Evolutionary conservation across 352 stramenopile species (phyloP).

Genomic region (Globisporangium uncinulatum): DNA sequence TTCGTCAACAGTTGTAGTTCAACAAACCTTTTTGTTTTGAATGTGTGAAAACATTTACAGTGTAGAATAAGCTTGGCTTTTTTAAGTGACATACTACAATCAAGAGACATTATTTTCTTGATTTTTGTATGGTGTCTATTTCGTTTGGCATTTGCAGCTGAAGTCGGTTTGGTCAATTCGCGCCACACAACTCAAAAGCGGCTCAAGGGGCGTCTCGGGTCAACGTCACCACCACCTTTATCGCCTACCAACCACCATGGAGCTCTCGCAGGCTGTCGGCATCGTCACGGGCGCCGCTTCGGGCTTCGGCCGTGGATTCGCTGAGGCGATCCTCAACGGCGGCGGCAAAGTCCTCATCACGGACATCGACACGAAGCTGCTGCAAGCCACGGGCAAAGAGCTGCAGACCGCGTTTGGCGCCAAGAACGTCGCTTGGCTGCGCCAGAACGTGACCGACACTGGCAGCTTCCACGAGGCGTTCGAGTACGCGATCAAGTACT

Average conservation of each 20-base stretch:
- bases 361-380: constrained; percentile 55
- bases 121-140: too few species aligned
- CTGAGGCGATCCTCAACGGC: constrained; percentile 39
- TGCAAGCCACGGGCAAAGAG: constrained; percentile 52
- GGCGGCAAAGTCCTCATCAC: constrained; percentile 70
- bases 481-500: constrained; percentile 51
- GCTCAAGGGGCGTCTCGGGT: too few species aligned
- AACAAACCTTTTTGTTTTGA: too few species aligned
- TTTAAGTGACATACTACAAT: too few species aligned
- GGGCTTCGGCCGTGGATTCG: constrained; percentile 65
- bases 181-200: too few species aligned
- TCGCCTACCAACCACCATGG: constrained; percentile 25
- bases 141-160: too few species aligned
- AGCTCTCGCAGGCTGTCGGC: constrained; percentile 49
- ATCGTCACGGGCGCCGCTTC: constrained; percentile 67
- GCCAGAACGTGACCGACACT: constrained; percentile 66
- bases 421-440: constrained; percentile 50
- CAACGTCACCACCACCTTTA: too few species aligned
- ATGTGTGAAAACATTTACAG: too few species aligned
- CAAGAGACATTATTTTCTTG: too few species aligned
- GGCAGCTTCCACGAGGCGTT: constrained; percentile 59
- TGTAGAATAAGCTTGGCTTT: too few species aligned
- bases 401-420: constrained; percentile 48
- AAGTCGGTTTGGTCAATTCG: too few species aligned
- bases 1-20: too few species aligned